phyloP scores from a whole-genome alignment of 208 protist genomes.

The Trypanosomatidae sp. region DNA sequence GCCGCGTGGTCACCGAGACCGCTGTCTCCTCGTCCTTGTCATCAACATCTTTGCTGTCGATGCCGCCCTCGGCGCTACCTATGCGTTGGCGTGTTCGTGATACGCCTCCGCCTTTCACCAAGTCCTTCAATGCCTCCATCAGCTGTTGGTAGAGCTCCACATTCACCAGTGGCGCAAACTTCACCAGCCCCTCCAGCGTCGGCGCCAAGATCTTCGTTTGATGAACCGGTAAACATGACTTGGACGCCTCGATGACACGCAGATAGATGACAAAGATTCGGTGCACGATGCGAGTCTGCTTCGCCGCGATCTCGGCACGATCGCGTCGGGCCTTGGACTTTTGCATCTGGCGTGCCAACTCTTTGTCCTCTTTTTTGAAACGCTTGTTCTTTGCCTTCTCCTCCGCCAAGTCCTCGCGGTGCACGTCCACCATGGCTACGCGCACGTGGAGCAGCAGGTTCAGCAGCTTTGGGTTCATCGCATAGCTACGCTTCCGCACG shows the following conservation, averaged over 20 bases:
- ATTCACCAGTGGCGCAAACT: conserved; percentile 92
- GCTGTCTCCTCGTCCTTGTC: conserved; percentile 47
- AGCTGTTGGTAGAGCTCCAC: conserved; percentile 90
- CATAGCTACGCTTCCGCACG: conserved; percentile 90
- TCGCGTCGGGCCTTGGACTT: conserved; percentile 90
- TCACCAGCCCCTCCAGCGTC: conserved; percentile 87
- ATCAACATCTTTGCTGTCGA: conserved; percentile 5
- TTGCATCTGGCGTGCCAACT: conserved; percentile 89
- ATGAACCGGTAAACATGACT: conserved; percentile 78
- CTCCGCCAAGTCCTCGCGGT: conserved; percentile 86
- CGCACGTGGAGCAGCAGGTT: conserved; percentile 89
- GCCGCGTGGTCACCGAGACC: conserved; percentile 69
- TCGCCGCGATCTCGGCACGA: conserved; percentile 82
- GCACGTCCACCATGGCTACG: conserved; percentile 91
- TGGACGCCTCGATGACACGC: conserved; percentile 86
- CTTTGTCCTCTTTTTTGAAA: conserved; percentile 91
- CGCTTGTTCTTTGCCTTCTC: conserved; percentile 92
- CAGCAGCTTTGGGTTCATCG: conserved; percentile 92
- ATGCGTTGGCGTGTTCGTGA: background rate
- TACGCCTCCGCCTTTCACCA: conserved; percentile 51
- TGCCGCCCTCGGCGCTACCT: background rate
- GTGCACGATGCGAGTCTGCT: conserved; percentile 88
- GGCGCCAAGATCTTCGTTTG: conserved; percentile 90
- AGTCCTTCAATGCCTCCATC: conserved; percentile 85
- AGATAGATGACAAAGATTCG: conserved; percentile 92